Percentiles rank a stretch among this genome's conserved stretches.
Conservation (phyloP, 495 filamentous ascomycete species). For the Penicillium manginii region DNA sequence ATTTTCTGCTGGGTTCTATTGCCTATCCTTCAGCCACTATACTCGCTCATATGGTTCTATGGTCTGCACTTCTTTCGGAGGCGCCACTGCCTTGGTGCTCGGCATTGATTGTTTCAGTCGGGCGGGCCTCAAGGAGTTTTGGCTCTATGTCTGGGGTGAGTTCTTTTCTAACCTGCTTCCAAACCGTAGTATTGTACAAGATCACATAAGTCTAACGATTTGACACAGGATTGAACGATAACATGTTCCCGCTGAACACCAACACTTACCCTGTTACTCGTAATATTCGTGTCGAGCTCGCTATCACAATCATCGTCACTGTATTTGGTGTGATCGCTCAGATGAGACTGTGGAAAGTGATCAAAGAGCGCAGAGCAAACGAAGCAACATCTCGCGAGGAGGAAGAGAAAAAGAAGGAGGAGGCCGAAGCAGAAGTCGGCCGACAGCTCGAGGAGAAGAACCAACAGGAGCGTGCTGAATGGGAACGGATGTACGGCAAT, state of each 20-base stretch:
- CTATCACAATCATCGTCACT: slow-evolving; percentile 72
- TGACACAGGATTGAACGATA: slow-evolving; percentile 66
- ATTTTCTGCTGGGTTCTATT: slow-evolving; percentile 68
- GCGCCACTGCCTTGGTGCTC: slow-evolving; percentile 75
- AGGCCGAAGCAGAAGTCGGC: slow-evolving; percentile 71
- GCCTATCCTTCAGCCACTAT: slow-evolving; percentile 76
- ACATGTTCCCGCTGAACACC: slow-evolving; percentile 75
- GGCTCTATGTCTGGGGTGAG: slow-evolving; percentile 90
- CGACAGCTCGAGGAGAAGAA: slow-evolving; percentile 70
- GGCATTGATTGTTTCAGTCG: slow-evolving; percentile 91
- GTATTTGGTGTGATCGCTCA: slow-evolving; percentile 81
- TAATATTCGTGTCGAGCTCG: slow-evolving; percentile 84
- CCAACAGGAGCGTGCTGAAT: slow-evolving; percentile 67
- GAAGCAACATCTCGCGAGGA: slow-evolving; percentile 60
- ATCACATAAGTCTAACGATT: slow-evolving; percentile 13
- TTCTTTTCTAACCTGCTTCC: background rate
- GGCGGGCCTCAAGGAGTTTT: slow-evolving; percentile 92
- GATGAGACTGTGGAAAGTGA: slow-evolving; percentile 84
- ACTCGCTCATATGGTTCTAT: slow-evolving; percentile 81
- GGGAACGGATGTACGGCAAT: slow-evolving; percentile 77
- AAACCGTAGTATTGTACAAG: background rate
- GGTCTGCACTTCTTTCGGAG: slow-evolving; percentile 73
- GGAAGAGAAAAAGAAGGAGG: slow-evolving; percentile 61
- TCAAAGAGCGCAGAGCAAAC: slow-evolving; percentile 70
- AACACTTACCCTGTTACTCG: slow-evolving; percentile 84